Evolutionary conservation across 2,329 filamentous ascomycete genomes (phyloP), one percentile per base, ranked within the genome.

Genomic region (Cryphonectria radicalis): DNA sequence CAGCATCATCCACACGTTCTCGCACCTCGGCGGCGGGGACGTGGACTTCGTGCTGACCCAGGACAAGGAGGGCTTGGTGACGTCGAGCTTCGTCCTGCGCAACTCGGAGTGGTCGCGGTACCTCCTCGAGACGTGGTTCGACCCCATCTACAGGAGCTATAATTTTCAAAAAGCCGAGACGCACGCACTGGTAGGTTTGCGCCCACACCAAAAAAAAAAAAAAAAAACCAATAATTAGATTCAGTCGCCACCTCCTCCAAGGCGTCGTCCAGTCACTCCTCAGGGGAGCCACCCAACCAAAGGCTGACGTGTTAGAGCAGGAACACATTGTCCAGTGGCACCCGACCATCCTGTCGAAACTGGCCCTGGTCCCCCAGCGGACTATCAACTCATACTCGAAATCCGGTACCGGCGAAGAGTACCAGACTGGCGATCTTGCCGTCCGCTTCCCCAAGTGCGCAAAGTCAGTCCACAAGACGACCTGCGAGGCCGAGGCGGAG

Each of bases 301-400:
- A 35, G 73, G 69, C 78, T 84, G 74, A 85, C 74, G 2, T 32
- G 32, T 14, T 64, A 22, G 59, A 43, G 17, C 73, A 95, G 92
- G 93, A 95, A 82, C 93, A 96, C 79, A 92, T 95, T 75, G 90
- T 93, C 46, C 95, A 97, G 85, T 99, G 96, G 97, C 96, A 99
- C 79, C 94, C 95, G 40, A 99, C 96, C 0, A 92, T 99, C 62
- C 88, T 99, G 14, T 94, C 95, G 53, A 96, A 94, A 79, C 84
- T 98, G 73, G 95, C 93, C 1, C 86, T 99, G 32, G 86, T 99
- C n/a, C 94, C 95, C 2, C 96, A 99, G 81, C 89, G 91, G 67
- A 85, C 87, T 46, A 84, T 99, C 79, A 97, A 97, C 78, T 88
- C 93, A 0, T 98, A 98, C 81, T 90, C 86, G 73, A 82, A 82